Percentiles rank a stretch among this genome's conserved stretches.
phyloP scores from a whole-genome alignment of 1,139 yeast species.

The Torulaspora pretoriensis region DNA sequence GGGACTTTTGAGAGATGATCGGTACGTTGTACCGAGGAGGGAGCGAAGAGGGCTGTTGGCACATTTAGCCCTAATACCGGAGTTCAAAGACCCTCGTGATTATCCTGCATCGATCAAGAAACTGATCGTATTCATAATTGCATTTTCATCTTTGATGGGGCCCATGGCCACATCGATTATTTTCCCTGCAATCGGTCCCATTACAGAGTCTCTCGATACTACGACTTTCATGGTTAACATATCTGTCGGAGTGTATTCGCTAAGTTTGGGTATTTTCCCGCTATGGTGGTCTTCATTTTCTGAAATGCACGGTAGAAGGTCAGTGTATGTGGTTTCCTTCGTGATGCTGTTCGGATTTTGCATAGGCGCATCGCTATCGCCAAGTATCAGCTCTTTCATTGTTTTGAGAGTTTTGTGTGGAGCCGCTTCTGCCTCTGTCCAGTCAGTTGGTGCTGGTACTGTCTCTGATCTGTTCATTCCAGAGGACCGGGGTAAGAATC shows the following conservation, averaged over 20 bases:
- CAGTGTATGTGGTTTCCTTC: slow-evolving; percentile 68
- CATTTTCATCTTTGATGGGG: slow-evolving; percentile 73
- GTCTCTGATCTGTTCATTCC: slow-evolving; percentile 68
- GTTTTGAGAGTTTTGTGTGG: slow-evolving; percentile 69
- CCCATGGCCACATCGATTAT: slow-evolving; percentile 91
- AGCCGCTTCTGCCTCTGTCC: slow-evolving; percentile 81
- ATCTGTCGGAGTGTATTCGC: slow-evolving; percentile 72
- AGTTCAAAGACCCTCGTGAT: slow-evolving; percentile 66
- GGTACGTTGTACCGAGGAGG: slow-evolving; percentile 39
- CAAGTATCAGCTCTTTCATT: slow-evolving; percentile 58
- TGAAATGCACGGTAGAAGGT: slow-evolving; percentile 70
- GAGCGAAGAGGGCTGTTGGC: slow-evolving; percentile 56
- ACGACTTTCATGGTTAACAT: slow-evolving; percentile 60
- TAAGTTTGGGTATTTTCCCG: slow-evolving; percentile 76
- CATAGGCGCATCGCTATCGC: slow-evolving; percentile 68
- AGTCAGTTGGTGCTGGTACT: slow-evolving; percentile 88
- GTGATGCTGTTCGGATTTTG: slow-evolving; percentile 59
- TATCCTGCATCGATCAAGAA: slow-evolving; percentile 50
- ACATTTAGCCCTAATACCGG: slow-evolving; percentile 57
- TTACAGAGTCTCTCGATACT: slow-evolving; percentile 54
- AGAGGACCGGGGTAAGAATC: slow-evolving; percentile 68
- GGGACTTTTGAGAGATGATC: slow-evolving; percentile 52
- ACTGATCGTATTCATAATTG: slow-evolving; percentile 59
- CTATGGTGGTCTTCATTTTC: slow-evolving; percentile 86
- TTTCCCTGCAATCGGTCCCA: slow-evolving; percentile 69